A percentile compares a stretch with the other conserved stretches of the same genome.
Evolutionary conservation across 192 early-diverging fungal genomes (phyloP).

Genomic region (Phycomyces blakesleeanus): DNA sequence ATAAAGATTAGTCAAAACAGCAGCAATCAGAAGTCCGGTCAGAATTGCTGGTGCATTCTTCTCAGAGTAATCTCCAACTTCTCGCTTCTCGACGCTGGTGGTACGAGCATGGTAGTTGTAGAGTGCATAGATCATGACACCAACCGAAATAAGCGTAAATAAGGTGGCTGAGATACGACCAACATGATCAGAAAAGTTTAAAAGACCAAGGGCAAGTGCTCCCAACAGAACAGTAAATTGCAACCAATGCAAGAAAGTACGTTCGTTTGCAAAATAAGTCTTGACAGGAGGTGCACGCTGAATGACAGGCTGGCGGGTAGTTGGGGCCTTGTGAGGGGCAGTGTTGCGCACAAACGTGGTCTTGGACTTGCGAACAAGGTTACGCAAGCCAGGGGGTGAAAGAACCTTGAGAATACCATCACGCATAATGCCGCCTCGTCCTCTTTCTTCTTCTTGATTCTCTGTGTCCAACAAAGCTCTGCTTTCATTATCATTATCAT

Average conservation of each 20-base stretch:
- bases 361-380: constrained; percentile 33
- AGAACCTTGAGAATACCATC: constrained; percentile 18
- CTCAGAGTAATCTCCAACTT: constrained; percentile 74
- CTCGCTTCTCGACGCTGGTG: constrained; percentile 59
- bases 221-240: constrained; percentile 73
- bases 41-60: constrained; percentile 68
- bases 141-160: constrained; percentile 69
- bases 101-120: constrained; percentile 74
- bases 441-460: neutral
- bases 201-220: constrained; percentile 65
- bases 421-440: neutral
- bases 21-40: constrained; percentile 60
- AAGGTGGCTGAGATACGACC: constrained; percentile 64
- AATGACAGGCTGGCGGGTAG: constrained; percentile 59
- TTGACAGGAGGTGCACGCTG: constrained; percentile 75
- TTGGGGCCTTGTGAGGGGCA: constrained; percentile 22
- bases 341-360: constrained; percentile 10
- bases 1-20: constrained; percentile 71
- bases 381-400: constrained; percentile 30
- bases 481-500: neutral
- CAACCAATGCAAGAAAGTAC: constrained; percentile 88
- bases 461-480: neutral
- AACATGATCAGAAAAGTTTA: constrained; percentile 78
- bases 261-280: constrained; percentile 92
- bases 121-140: constrained; percentile 77